phyloP scores from a whole-genome alignment of 176 grass and related monocot species.

The Triticum urartu region DNA sequence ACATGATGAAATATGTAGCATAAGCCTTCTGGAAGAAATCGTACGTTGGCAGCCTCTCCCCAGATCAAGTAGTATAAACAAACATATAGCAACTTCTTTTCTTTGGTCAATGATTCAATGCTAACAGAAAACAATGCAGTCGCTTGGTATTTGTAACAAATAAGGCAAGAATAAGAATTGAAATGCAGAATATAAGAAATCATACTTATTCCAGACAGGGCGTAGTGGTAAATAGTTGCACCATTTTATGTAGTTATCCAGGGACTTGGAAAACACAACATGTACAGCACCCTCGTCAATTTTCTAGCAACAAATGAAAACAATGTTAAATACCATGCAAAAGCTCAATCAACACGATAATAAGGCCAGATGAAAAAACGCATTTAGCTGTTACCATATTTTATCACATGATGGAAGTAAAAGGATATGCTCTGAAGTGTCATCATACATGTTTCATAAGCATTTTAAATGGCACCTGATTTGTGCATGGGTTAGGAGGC shows the following conservation, averaged over 20 bases:
- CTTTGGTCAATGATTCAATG: slow-evolving; percentile 62
- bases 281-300: slow-evolving; percentile 81
- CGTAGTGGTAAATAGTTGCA: slow-evolving; percentile 76
- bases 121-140: slow-evolving; percentile 47
- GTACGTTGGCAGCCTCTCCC: slow-evolving; percentile 91
- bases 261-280: slow-evolving; percentile 69
- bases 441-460: background rate
- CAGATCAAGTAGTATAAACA: slow-evolving; percentile 96
- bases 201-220: slow-evolving; percentile 75
- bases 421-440: background rate
- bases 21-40: slow-evolving; percentile 90
- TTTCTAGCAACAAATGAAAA: slow-evolving; percentile 62
- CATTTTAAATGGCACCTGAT: background rate
- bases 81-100: slow-evolving; percentile 88
- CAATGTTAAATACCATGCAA: slow-evolving; percentile 17
- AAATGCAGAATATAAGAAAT: slow-evolving; percentile 12
- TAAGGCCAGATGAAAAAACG: background rate
- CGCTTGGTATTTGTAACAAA: slow-evolving; percentile 23
- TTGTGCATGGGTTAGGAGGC: too few species aligned
- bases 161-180: slow-evolving; percentile 15
- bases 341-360: slow-evolving; percentile 2
- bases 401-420: background rate
- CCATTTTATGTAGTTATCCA: slow-evolving; percentile 98
- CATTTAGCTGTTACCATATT: background rate
- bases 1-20: slow-evolving; percentile 98